Conservation (phyloP, 1,284 basidiomycete species). For the Leccinum pachyderme region DNA sequence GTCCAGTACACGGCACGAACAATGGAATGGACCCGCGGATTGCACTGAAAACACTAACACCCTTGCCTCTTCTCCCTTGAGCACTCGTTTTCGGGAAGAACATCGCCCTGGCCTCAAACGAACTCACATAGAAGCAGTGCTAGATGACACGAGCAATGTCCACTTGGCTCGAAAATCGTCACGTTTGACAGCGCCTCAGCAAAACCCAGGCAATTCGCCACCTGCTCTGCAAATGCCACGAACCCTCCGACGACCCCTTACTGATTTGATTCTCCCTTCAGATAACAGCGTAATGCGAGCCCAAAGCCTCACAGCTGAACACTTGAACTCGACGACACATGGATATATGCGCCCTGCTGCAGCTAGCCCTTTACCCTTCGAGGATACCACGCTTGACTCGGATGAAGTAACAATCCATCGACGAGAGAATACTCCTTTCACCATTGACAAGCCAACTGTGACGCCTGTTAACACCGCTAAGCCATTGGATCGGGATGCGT, state of each 20-base stretch:
- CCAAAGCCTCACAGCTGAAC: background rate
- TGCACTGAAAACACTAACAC: background rate
- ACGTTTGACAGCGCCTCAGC: slow-evolving; percentile 6
- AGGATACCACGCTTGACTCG: background rate
- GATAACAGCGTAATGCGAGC: background rate
- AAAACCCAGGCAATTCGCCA: background rate
- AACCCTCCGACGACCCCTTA: slow-evolving; percentile 22
- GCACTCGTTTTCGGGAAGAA: background rate
- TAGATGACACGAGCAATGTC: background rate
- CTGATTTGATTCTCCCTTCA: slow-evolving; percentile 13
- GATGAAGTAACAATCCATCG: background rate
- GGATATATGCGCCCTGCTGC: slow-evolving; percentile 14
- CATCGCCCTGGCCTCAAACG: slow-evolving; percentile 10
- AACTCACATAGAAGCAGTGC: slow-evolving; percentile 7
- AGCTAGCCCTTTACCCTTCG: background rate
- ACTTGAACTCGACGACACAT: background rate
- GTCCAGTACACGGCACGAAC: slow-evolving; percentile 2
- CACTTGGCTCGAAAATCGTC: slow-evolving; percentile 12
- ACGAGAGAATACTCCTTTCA: background rate
- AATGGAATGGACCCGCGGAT: background rate
- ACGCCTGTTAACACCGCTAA: background rate
- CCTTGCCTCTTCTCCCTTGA: slow-evolving; percentile 15
- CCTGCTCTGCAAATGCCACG: slow-evolving; percentile 6
- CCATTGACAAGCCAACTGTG: background rate
- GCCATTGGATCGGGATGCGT: background rate